Base-by-base conservation (phyloP, 2,329 filamentous ascomycete genomes). In the Diaporthe citriasiana region DNA sequence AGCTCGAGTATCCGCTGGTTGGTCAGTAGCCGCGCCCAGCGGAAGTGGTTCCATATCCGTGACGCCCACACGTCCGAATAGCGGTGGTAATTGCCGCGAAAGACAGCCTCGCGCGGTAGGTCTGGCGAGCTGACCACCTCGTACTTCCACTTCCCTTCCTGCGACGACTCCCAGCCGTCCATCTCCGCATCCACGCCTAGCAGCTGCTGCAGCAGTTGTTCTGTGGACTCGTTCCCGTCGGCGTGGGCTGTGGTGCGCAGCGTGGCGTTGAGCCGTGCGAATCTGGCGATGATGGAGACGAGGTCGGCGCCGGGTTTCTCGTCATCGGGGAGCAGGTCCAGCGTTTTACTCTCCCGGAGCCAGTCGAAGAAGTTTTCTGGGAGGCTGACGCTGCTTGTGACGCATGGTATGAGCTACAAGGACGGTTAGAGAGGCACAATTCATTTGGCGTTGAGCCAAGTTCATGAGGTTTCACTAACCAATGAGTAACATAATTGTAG, bases 31-130 rank as follows among this genome's bases (percentile, higher is more conserved):
- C 89, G 87, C 9, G 85, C 85, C 84, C 89, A 90, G 33, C 90
- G 88, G 77, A 88, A 90, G 76, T 91, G 87, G 74, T 89, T 89
- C 88, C 88, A 92, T 53, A 89, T 84, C 33, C 87, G 85, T 12
- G 87, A 88, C 25, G 85, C 82, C 84, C 87, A 90, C 71, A 90
- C 85, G 75, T 88, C 86, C 22, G 81, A 80, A 77, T 92, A 92
- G 30, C 85, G 79, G 78, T 92, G 89, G 77, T 89, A 91, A 71
- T 85, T 83, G 17, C 86, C 85, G 25, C 85, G 83, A 74, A 89
- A 90, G 70, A 89, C 83, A 15, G 85, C 85, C 1, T 82, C 81
- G 0, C 83, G 75, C 1, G 86, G 84, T 6, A 83, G 72, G 53
- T 81, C 79, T 12, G 79, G 74, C 5, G 77, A 78, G n/a, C 78